Evolutionary conservation across 768 basidiomycete species (phyloP), one percentile per base, ranked within the genome.

Genomic region (Podaxis rugospora): DNA sequence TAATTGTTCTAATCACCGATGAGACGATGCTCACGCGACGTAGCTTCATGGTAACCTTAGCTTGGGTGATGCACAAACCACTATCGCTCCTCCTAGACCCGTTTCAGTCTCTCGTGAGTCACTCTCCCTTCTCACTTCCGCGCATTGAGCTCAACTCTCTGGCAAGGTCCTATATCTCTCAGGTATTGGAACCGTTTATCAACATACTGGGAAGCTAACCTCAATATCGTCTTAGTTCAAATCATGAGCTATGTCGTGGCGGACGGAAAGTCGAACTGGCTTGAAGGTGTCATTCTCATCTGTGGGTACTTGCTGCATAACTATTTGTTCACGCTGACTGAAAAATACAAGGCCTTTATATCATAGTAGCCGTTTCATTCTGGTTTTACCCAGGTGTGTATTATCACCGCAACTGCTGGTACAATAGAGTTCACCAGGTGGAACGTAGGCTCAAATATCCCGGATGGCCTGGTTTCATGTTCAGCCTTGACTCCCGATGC

Each of bases 211-310:
- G 7, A 35, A 57, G 9, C 23, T 53, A n/a, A 51, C 46, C 52
- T 11, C 42, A 16, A 2, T 32, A 14, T 16, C 46, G n/a, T 6
- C 23, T 0, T 60, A 88, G 88, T 92, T 13, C 76, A 92, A 65
- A 90, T 91, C 3, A 92, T 96, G 72, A 92, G 90, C 68, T 92
- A 91, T 67, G 87, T 89, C 21, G 83, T 95, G 4, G 82, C 85
- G 52, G 95, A 97, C 66, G 93, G 93, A 11, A 90, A 86, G 69
- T 91, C 88, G 28, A 96, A 95, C 71, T 97, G 94, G 78, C 78
- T 97, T n/a, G 94, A 96, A 72, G 93, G 92, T 23, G 72, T 86
- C 66, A 86, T 92, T 59, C 79, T 93, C n/a, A 83, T 92, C 59
- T 85, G 87, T 71, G 72, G 61, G 80, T 78, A 28, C 53, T 35